Base-by-base conservation (phyloP, 371 early-diverging fungal genomes). In the Rhizopus sp. region DNA sequence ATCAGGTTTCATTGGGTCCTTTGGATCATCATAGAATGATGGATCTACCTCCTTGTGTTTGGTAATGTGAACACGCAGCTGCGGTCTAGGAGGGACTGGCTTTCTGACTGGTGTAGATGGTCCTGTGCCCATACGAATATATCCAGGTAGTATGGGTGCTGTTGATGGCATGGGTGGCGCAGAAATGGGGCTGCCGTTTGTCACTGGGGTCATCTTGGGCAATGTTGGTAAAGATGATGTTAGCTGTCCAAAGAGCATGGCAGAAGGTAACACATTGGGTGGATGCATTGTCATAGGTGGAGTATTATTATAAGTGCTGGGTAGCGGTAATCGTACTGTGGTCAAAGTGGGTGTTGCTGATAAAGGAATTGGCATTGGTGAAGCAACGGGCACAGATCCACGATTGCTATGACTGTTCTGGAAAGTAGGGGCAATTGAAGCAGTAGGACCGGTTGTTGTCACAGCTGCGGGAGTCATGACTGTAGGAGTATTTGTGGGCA, bases 1-100 rank as follows among this genome's bases (percentile, higher is more conserved):
- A 44, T 70, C 71, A 38, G 69, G 65, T 51, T 64, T 62, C 77
- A 76, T 76, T 7, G 73, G 73, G 29, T 73, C 73, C 40, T 59
- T 69, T 12, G 46, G 49, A 38, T 63, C 69, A n/a, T 72, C 63
- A 54, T 59, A 66, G 31, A 62, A 60, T 35, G 55, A 39, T 4
- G 56, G 52, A 13, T 60, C 56, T 1, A 57, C 31, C 16, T 61
- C 50, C n/a, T 40, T 23, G 13, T 59, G 60, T 29, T 63, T 62
- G 29, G 55, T 32, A 30, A 70, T 39, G 44, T 70, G 70, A 31
- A 70, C 7, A 37, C 63, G 60, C 4, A 70, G 30, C 23, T 70
- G 70, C 15, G 70, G 70, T 57, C 66, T 45, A 44, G 57, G 61
- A 30, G 63, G 66, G 32, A 57, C 60, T 16, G 44, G 44, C 7